Percentiles rank a stretch among this genome's conserved stretches.
Conservation (phyloP, 73 alveolate species). For the Durusdinium trenchii region DNA sequence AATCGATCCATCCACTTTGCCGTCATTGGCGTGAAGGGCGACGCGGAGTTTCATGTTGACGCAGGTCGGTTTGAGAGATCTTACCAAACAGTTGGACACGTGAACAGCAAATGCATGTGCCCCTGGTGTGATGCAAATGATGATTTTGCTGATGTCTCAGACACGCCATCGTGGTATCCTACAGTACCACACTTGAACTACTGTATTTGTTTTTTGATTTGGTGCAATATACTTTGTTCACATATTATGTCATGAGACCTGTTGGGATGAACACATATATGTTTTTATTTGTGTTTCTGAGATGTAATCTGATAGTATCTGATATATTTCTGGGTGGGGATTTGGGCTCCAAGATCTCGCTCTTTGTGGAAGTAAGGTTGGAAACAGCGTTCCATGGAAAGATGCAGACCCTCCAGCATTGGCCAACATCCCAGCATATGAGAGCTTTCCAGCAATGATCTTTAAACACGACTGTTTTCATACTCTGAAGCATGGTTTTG, state of each 20-base stretch:
- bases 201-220: not conserved
- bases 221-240: not conserved
- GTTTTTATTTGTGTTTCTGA: too few species aligned
- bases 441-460: not conserved
- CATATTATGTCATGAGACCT: too few species aligned
- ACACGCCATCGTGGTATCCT: not conserved
- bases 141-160: not conserved
- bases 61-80: not conserved
- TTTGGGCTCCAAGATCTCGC: too few species aligned
- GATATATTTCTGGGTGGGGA: too few species aligned
- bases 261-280: too few species aligned
- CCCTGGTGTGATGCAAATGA: not conserved
- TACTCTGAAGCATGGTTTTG: not conserved
- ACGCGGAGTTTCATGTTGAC: not conserved
- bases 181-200: not conserved
- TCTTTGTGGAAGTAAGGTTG: not conserved
- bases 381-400: not conserved
- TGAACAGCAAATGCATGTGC: not conserved
- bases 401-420: not conserved
- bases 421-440: not conserved
- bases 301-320: too few species aligned
- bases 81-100: not conserved
- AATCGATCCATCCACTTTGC: not conserved
- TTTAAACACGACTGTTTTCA: not conserved
- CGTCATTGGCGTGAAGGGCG: not conserved